phyloP scores from a whole-genome alignment of 2,329 filamentous ascomycete genomes.

The Colletotrichum limetticola region DNA sequence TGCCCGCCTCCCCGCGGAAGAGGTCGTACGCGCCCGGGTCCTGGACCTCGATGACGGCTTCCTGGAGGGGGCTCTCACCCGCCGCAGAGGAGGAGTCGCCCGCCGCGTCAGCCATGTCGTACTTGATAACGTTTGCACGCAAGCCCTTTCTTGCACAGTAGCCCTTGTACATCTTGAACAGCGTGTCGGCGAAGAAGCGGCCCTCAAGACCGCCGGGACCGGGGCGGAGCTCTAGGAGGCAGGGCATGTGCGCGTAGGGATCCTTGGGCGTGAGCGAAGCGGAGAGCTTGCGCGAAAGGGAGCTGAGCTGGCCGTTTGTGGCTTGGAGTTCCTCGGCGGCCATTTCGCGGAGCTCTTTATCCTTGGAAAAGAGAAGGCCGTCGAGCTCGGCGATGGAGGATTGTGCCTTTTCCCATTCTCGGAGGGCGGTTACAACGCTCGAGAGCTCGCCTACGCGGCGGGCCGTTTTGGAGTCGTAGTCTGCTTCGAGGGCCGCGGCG shows the following conservation, averaged over 20 bases:
- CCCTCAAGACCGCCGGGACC: constrained; percentile 94
- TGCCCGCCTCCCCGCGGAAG: constrained; percentile 89
- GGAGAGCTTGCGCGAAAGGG: constrained; percentile 75
- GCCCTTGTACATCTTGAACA: constrained; percentile 89
- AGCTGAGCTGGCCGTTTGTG: constrained; percentile 70
- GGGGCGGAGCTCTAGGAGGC: constrained; percentile 90
- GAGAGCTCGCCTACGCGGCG: constrained; percentile 72
- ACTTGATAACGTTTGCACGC: constrained; percentile 77
- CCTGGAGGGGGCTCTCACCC: constrained; percentile 78
- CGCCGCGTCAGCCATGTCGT: constrained; percentile 77
- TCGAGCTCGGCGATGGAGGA: constrained; percentile 65
- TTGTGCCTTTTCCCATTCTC: constrained; percentile 66
- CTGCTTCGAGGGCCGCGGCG: constrained; percentile 58
- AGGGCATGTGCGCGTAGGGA: constrained; percentile 89
- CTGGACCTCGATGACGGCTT: constrained; percentile 88
- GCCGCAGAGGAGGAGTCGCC: constrained; percentile 62
- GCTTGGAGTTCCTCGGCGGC: constrained; percentile 83
- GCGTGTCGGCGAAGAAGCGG: constrained; percentile 85
- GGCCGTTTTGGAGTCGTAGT: constrained; percentile 67
- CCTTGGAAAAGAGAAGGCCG: constrained; percentile 60
- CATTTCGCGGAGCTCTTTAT: constrained; percentile 79
- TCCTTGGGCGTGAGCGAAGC: constrained; percentile 85
- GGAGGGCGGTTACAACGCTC: constrained; percentile 66
- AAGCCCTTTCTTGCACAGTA: constrained; percentile 79
- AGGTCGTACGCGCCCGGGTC: constrained; percentile 81